phyloP scores from a whole-genome alignment of 129 eudicot genomes.

The Rutidosis leptorrhynchoides region DNA sequence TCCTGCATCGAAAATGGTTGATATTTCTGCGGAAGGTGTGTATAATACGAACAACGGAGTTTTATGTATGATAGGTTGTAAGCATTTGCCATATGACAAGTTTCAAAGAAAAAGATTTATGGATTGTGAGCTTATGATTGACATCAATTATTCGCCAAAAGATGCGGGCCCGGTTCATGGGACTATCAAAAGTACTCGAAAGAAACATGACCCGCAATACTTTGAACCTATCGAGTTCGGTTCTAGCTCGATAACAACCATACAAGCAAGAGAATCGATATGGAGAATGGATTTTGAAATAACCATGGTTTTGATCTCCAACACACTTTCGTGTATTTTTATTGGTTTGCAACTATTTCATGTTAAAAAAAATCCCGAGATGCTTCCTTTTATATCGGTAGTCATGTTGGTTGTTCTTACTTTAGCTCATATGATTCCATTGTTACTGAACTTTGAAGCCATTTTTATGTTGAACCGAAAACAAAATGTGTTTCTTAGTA shows the following conservation, averaged over 20 bases:
- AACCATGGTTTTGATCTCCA: conserved; percentile 86
- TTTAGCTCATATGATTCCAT: conserved; percentile 66
- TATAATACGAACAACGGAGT: conserved; percentile 59
- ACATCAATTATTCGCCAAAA: conserved; percentile 49
- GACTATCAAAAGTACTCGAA: conserved; percentile 59
- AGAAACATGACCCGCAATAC: conserved; percentile 59
- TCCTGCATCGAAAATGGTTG: conserved; percentile 28
- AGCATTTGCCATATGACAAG: conserved; percentile 35
- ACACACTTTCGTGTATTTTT: conserved; percentile 71
- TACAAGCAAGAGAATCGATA: conserved; percentile 57
- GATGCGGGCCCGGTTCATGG: conserved; percentile 46
- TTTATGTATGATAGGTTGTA: conserved; percentile 84
- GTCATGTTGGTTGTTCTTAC: conserved; percentile 71
- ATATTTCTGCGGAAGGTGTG: conserved; percentile 77
- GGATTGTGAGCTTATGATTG: conserved; percentile 71
- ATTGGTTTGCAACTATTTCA: conserved; percentile 65
- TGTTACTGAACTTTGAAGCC: conserved; percentile 84
- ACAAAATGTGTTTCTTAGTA: conserved; percentile 51
- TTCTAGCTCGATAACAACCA: conserved; percentile 51
- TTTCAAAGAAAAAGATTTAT: conserved; percentile 36
- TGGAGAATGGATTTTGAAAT: conserved; percentile 94
- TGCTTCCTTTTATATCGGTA: conserved; percentile 62
- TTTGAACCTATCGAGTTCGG: conserved; percentile 53
- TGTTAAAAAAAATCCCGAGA: conserved; percentile 53
- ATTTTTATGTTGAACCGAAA: conserved; percentile 47